These are phyloP conservation scores for Medicago lupulina DNA, from an alignment of 306 rosid species.

Conservation along the genomic window DNA sequence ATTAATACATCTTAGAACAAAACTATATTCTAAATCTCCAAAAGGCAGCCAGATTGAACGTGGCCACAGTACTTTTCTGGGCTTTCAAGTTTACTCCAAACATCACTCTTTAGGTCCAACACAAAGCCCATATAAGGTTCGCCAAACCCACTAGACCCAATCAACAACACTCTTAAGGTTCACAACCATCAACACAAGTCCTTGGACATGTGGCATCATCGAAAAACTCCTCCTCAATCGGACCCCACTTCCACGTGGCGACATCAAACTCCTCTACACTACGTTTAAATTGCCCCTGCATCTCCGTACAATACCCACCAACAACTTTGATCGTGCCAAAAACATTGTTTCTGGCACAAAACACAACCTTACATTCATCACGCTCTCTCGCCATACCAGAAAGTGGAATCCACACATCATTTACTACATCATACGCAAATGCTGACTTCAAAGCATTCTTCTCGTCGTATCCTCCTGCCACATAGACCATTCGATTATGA, in stretches of 20 bases:
- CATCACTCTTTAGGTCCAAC: slow-evolving; percentile 36
- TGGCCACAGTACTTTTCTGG: slow-evolving; percentile 56
- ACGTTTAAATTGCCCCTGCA: slow-evolving; percentile 72
- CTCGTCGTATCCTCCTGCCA: slow-evolving; percentile 76
- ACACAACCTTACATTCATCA: slow-evolving; percentile 70
- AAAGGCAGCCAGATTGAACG: slow-evolving; percentile 62
- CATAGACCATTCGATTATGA: slow-evolving; percentile 44
- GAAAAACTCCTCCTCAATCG: slow-evolving; percentile 49
- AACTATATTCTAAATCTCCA: slow-evolving; percentile 51
- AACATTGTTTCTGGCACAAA: slow-evolving; percentile 16
- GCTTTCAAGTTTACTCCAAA: slow-evolving; percentile 53
- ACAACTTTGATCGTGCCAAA: slow-evolving; percentile 45
- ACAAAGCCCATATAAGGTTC: slow-evolving; percentile 55
- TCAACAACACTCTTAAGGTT: too few species aligned
- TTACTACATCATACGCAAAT: slow-evolving; percentile 56
- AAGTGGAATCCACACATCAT: slow-evolving; percentile 52
- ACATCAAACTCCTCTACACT: slow-evolving; percentile 61
- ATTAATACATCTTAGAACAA: neutral
- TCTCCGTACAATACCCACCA: slow-evolving; percentile 69
- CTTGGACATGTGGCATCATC: slow-evolving; percentile 57
- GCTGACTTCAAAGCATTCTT: slow-evolving; percentile 72
- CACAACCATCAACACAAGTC: slow-evolving; percentile 46
- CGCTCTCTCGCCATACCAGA: slow-evolving; percentile 70
- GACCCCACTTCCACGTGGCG: slow-evolving; percentile 57
- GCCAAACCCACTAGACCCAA: slow-evolving; percentile 57